phyloP scores from a whole-genome alignment of 345 rosid species.

The Salix brachista region DNA sequence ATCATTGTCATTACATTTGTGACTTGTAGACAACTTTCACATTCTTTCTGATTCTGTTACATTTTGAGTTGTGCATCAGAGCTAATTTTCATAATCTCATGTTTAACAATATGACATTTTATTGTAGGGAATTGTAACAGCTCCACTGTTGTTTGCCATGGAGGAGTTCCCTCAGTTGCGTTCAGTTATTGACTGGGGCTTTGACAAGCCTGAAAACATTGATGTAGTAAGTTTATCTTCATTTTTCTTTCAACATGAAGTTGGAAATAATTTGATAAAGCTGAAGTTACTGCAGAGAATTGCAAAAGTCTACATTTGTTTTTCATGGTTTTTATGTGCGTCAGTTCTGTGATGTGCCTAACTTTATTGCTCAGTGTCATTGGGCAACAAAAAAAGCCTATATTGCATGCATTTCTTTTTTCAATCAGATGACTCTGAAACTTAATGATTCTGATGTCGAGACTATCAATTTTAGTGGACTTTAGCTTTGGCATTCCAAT shows the following conservation, averaged over 20 bases:
- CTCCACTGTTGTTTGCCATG: constrained; percentile 80
- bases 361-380: not conserved
- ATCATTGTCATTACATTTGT: not conserved
- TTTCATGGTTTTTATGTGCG: not conserved
- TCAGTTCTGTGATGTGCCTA: not conserved
- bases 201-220: constrained; percentile 58
- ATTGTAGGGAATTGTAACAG: constrained; percentile 69
- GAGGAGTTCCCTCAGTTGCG: constrained; percentile 84
- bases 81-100: not conserved
- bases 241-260: too few species aligned
- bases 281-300: not conserved
- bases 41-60: not conserved
- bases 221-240: constrained; percentile 37
- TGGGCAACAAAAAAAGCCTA: not conserved
- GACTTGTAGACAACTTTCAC: not conserved
- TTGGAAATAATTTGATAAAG: too few species aligned
- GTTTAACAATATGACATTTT: not conserved
- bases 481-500: not conserved
- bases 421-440: not conserved
- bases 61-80: not conserved
- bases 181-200: constrained; percentile 54
- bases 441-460: not conserved
- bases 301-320: not conserved
- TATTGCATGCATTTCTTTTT: not conserved
- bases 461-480: not conserved